Evolutionary conservation across 192 early-diverging fungal species (phyloP).

Genomic region (Coemansia sp.): DNA sequence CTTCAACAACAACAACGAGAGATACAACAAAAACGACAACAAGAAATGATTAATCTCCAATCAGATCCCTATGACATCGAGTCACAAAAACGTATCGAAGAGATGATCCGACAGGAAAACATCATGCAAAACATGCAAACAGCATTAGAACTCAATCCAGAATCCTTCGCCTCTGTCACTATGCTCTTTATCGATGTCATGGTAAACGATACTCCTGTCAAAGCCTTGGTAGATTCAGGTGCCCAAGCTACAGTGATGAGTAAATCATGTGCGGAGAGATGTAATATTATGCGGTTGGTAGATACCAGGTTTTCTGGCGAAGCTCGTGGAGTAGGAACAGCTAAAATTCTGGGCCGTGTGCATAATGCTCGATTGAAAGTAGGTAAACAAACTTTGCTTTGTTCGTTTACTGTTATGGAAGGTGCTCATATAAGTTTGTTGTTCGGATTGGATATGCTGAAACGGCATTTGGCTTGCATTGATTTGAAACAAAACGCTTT

Average conservation of each 20-base stretch:
- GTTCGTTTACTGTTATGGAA: conserved; percentile 94
- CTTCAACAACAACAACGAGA: conserved; percentile 11
- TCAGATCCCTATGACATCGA: conserved; percentile 91
- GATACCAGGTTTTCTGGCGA: conserved; percentile 87
- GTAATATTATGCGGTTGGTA: conserved; percentile 85
- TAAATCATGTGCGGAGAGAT: conserved; percentile 65
- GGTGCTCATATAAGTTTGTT: conserved; percentile 86
- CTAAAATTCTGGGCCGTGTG: conserved; percentile 95
- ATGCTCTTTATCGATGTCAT: conserved; percentile 90
- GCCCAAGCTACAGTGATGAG: conserved; percentile 93
- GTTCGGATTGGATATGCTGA: conserved; percentile 96
- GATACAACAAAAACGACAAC: conserved; percentile 10
- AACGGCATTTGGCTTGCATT: conserved; percentile 86
- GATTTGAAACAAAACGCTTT: conserved; percentile 83
- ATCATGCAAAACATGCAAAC: conserved; percentile 77
- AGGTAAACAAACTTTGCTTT: conserved; percentile 73
- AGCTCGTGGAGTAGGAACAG: conserved; percentile 91
- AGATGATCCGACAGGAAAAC: conserved; percentile 83
- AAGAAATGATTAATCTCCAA: conserved; percentile 58
- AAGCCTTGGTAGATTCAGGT: conserved; percentile 96
- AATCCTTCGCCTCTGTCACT: conserved; percentile 86
- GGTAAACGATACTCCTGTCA: conserved; percentile 86
- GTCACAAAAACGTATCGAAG: conserved; percentile 88
- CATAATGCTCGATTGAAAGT: conserved; percentile 86
- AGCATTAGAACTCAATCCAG: conserved; percentile 93